Evolutionary conservation across 805 yeast species (phyloP).

Genomic region (Jamesozyma rosinii): DNA sequence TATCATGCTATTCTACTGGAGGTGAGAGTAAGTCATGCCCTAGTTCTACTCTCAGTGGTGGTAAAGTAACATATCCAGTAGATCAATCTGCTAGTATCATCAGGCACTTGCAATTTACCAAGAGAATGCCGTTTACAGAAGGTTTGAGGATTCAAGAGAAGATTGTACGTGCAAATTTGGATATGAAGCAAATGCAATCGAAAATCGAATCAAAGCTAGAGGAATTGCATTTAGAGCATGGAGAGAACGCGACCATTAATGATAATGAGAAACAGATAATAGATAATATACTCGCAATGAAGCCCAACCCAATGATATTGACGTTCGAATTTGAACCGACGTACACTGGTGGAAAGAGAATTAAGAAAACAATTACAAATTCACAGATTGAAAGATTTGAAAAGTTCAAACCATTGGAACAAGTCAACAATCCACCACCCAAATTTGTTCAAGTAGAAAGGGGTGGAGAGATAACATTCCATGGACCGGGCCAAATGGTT

Average conservation of each 20-base stretch:
- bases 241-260: slow-evolving; percentile 28
- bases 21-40: neutral
- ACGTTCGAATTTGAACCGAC: slow-evolving; percentile 82
- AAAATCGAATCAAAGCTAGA: slow-evolving; percentile 37
- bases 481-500: slow-evolving; percentile 91
- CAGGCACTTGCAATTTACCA: slow-evolving; percentile 38
- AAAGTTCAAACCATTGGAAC: slow-evolving; percentile 13
- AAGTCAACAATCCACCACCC: slow-evolving; percentile 36
- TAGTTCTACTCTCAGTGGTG: neutral
- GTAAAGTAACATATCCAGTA: slow-evolving; percentile 22
- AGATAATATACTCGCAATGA: slow-evolving; percentile 36
- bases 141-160: slow-evolving; percentile 51
- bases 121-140: slow-evolving; percentile 33
- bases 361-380: slow-evolving; percentile 42
- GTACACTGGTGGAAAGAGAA: slow-evolving; percentile 86
- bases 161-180: slow-evolving; percentile 48
- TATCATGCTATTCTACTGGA: neutral
- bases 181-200: slow-evolving; percentile 44
- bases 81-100: slow-evolving; percentile 30
- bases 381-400: slow-evolving; percentile 21
- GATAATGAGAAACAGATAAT: slow-evolving; percentile 41
- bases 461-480: slow-evolving; percentile 96
- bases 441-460: slow-evolving; percentile 68
- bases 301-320: slow-evolving; percentile 58
- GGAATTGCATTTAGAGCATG: slow-evolving; percentile 34